Base-by-base conservation (phyloP, 2,329 filamentous ascomycete genomes). In the Penicillium sp. region DNA sequence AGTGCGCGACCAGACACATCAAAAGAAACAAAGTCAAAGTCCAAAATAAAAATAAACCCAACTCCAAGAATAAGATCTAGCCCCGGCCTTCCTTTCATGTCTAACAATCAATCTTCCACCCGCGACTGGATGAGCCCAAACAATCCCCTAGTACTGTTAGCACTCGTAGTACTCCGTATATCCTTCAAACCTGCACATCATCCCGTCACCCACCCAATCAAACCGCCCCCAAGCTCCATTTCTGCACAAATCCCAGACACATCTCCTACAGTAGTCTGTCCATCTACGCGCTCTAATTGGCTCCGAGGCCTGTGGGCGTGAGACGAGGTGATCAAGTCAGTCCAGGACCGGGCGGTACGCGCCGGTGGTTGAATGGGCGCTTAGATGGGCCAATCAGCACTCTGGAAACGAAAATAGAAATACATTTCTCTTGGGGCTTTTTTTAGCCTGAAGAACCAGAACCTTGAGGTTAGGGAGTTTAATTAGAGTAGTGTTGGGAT, bases 221-320 rank as follows among this genome's bases (percentile, higher is more conserved):
- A 66, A 8, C 10, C 35, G 5, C 17, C 17, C 8, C 8, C 24
- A 26, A 55, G 60, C 22, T 56, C 9, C 40, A 44, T 37, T 56
- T 64, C 67, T 65, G 63, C 62, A 68, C 56, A 26, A 15, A 65
- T 61, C 61, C 49, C 63, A 67, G 62, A 70, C 67, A 70, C 6
- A 22, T 6, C 55, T 50, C 28, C 19, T 47, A 40, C 64, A 57
- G 53, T 56, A 65, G 38, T 47, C 15, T 38, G 45, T 51, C 26
- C 30, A 44, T 6, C 1, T 33, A 45, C 53, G 26, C 5, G 37
- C 58, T 42, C 30, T 47, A 4, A 66, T 65, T 66, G 64, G 64
- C 35, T 40, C 1, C 10, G n/a, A n/a, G n/a, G n/a, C n/a, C n/a
- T 64, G 61, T 3, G 22, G 55, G 17, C 22, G 44, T 22, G 40